phyloP scores from a whole-genome alignment of 176 grass and related monocot genomes.

The Zizania latifolia region DNA sequence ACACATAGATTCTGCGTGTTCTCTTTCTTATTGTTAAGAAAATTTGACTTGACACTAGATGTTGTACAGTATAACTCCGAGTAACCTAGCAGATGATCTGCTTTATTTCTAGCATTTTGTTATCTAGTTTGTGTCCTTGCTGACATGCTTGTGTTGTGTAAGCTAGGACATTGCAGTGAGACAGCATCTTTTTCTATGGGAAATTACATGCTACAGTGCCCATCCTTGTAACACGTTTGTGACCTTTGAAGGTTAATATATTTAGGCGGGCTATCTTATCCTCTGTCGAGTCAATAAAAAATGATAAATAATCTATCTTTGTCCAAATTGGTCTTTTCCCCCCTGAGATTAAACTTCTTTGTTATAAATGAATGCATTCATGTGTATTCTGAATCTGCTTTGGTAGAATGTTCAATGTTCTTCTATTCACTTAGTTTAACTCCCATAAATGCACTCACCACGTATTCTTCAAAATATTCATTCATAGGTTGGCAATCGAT shows the following conservation, averaged over 20 bases:
- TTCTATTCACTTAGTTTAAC: neutral
- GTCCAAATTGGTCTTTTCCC: neutral
- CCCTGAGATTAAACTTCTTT: conserved; percentile 7
- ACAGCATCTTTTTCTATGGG: conserved; percentile 10
- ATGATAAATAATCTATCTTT: conserved; percentile 2
- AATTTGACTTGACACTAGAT: neutral
- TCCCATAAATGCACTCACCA: neutral
- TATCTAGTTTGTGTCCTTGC: conserved; percentile 13
- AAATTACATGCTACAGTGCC: too few relatives aligned
- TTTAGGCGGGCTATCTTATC: too few relatives aligned
- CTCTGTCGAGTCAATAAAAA: too few relatives aligned
- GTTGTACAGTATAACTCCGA: neutral
- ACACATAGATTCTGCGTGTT: neutral
- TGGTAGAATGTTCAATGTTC: neutral
- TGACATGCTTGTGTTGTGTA: neutral
- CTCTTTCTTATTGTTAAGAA: neutral
- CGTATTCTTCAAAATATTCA: conserved; percentile 1
- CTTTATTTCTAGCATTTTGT: conserved; percentile 7
- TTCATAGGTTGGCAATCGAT: conserved; percentile 83
- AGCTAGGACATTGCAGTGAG: conserved; percentile 2
- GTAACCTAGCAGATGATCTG: conserved; percentile 11
- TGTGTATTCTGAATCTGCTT: conserved; percentile 7
- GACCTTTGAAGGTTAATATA: too few relatives aligned
- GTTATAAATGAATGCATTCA: neutral
- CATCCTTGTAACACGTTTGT: too few relatives aligned